Evolutionary conservation across 768 basidiomycete species (phyloP).

Genomic region (Hemileccinum impolitum): DNA sequence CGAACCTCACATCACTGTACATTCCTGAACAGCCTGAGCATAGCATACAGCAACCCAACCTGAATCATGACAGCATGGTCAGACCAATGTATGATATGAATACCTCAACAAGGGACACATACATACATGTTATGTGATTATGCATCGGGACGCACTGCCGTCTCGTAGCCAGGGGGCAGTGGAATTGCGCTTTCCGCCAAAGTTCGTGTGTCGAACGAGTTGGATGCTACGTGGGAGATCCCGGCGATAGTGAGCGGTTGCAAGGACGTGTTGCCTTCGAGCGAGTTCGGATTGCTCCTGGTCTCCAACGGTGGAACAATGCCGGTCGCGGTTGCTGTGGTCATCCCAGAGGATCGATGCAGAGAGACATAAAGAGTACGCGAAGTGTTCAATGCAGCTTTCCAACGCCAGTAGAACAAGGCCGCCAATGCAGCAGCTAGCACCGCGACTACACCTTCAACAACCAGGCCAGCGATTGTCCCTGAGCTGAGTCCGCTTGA

Average conservation of each 20-base stretch:
- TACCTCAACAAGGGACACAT: background rate
- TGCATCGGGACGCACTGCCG: slow-evolving; percentile 3
- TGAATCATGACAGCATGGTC: too few relatives aligned
- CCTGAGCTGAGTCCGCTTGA: slow-evolving; percentile 20
- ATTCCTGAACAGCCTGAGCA: too few relatives aligned
- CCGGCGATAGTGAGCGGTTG: background rate
- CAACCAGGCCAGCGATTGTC: slow-evolving; percentile 21
- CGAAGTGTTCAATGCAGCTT: slow-evolving; percentile 1
- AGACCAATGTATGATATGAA: too few relatives aligned
- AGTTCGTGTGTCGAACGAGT: background rate
- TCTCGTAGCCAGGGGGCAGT: slow-evolving; percentile 20
- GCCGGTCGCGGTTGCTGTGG: slow-evolving; percentile 3
- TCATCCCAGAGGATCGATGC: slow-evolving; percentile 1
- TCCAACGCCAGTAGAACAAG: slow-evolving; percentile 26
- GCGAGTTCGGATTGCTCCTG: background rate
- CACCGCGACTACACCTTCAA: slow-evolving; percentile 12
- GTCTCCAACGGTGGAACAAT: slow-evolving; percentile 7
- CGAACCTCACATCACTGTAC: too few relatives aligned
- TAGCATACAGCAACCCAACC: too few relatives aligned
- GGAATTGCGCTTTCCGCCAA: background rate
- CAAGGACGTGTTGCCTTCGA: background rate
- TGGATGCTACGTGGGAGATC: background rate
- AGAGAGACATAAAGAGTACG: slow-evolving; percentile 1
- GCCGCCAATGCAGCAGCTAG: slow-evolving; percentile 12
- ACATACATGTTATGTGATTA: background rate